Evolutionary conservation across 371 early-diverging fungal genomes (phyloP), one percentile per base, ranked within the genome.

Genomic region (Dinochytrium kinnereticum): DNA sequence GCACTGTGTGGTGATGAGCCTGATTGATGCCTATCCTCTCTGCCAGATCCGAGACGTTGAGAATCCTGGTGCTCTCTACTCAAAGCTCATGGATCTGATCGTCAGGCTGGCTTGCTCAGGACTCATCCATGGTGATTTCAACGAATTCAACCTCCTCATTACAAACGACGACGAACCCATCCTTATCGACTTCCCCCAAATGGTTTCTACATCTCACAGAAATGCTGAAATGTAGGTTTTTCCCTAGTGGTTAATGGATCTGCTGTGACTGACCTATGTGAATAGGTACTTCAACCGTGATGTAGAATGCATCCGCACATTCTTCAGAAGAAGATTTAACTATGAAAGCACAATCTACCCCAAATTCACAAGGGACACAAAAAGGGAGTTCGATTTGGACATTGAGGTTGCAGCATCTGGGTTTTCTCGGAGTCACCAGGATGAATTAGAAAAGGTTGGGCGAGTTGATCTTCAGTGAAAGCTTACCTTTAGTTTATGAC

Each of bases 161-260:
- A 91, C 88, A 61, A 90, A 91, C 66, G 90, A 93, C 77, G 87
- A 91, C 93, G 93, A 57, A 30, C 85, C 86, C 33, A 84, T 99
- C 7, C 82, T 99, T 64, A 99, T 99, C 69, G 99, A 99, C 89
- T 99, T 99, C 82, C 99, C 99, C 0, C 99, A 99, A 83, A 99
- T 99, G 98, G 95, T 99, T 1, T 95, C 96, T 24, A 97, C 93
- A 0, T 91, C 91, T 7, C 98, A 99, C 79, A 73, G 86, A 5
- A 96, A 97, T 75, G 99, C 99, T 36, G 95, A 97, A 85, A 93
- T 86, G 86, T 92, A 77, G 81, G 28, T 5, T 53, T 36, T 21
- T 10, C 10, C 51, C 7, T 3, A 64, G 28, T 30, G 3, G 51
- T 37, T n/a, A 34, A 39, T 64, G 7, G 37, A 36, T 50, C 0